A percentile compares a stretch with the other conserved stretches of the same genome.
Evolutionary conservation across 352 stramenopile species (phyloP).

Genomic region (Globisporangium viniferum): DNA sequence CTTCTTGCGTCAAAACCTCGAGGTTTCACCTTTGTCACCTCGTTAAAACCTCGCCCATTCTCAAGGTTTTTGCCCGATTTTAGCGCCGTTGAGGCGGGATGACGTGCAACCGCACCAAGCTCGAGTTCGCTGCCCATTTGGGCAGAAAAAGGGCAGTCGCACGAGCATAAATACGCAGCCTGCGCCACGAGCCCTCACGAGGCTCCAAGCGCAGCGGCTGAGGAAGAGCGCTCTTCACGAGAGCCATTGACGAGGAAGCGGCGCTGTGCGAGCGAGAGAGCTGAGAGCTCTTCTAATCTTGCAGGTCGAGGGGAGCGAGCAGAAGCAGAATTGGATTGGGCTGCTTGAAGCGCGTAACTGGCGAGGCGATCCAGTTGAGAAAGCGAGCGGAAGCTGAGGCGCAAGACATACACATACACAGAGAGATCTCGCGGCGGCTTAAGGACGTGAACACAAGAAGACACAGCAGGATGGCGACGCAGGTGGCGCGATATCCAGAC

Average conservation of each 20-base stretch:
- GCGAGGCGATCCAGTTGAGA: background rate
- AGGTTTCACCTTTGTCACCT: background rate
- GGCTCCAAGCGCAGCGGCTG: background rate
- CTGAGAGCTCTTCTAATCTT: background rate
- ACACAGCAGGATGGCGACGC: background rate
- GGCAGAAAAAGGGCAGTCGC: background rate
- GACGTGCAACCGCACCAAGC: background rate
- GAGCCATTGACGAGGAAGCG: background rate
- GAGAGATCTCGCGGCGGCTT: background rate
- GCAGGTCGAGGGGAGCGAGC: background rate
- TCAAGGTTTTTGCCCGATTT: background rate
- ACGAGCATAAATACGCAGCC: background rate
- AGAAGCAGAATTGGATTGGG: background rate
- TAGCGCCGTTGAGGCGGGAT: background rate
- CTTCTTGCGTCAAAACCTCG: background rate
- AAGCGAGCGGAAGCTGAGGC: background rate
- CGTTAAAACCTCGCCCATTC: background rate
- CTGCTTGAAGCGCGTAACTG: background rate
- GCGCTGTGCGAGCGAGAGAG: background rate
- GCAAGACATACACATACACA: background rate
- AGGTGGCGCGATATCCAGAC: slow-evolving; percentile 14
- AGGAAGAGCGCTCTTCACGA: background rate
- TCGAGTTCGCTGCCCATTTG: background rate
- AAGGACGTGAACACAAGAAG: background rate
- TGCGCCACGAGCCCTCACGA: background rate